phyloP scores from a whole-genome alignment of 805 yeast genomes.

The Tetrapisispora taiwanensis region DNA sequence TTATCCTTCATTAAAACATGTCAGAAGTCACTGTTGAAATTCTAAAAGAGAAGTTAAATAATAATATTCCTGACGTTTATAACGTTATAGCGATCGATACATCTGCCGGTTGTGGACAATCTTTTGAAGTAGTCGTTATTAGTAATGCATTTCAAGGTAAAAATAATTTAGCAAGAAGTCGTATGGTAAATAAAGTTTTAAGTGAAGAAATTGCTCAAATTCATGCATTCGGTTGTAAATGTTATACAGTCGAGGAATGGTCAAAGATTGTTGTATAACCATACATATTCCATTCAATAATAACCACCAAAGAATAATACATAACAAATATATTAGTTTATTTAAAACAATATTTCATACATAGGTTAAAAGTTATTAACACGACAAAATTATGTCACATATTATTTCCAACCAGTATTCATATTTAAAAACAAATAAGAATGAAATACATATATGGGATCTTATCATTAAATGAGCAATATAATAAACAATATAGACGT shows the following conservation, averaged over 20 bases:
- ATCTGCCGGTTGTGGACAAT: slow-evolving; percentile 95
- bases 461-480: no score
- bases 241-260: slow-evolving; percentile 88
- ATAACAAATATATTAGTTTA: no score
- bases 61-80: slow-evolving; percentile 20
- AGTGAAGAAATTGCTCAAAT: slow-evolving; percentile 78
- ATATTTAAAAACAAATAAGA: no score
- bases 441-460: no score
- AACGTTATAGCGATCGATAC: slow-evolving; percentile 32
- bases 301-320: no score
- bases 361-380: no score
- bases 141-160: slow-evolving; percentile 61
- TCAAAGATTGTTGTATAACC: slow-evolving; percentile 23
- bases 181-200: slow-evolving; percentile 70
- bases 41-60: slow-evolving; percentile 19
- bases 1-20: no score
- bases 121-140: slow-evolving; percentile 87
- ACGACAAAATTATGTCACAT: no score
- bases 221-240: slow-evolving; percentile 94
- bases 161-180: slow-evolving; percentile 75
- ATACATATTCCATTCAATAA: background rate
- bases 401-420: no score
- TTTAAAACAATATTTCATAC: no score
- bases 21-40: slow-evolving; percentile 16
- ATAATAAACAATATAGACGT: no score